Base-by-base conservation (phyloP, 2,329 filamentous ascomycete species). In the Zymoseptoria crescenta region DNA sequence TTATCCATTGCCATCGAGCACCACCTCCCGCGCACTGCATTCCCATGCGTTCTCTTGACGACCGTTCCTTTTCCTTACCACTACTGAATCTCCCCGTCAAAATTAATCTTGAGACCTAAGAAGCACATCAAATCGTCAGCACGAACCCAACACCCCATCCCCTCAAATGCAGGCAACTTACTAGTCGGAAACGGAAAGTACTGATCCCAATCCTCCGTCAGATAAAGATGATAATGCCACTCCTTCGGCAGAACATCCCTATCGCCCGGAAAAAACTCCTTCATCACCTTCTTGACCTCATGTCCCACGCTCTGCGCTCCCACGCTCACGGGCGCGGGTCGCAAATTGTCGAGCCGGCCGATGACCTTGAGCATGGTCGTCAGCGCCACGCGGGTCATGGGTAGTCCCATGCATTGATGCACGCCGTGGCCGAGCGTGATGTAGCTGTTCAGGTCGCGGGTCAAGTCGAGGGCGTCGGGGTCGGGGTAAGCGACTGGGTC, bases 181-280 rank as follows among this genome's bases (percentile, higher is more conserved):
- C 77, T 73, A 56, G 73, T 75, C 55, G 77, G 77, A 59, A 79
- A 79, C 49, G 76, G 76, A 66, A 76, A 78, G 65, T 73, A 77
- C 65, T 69, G 71, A 69, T 79, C 75, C 74, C 75, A 76, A 55
- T 76, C 75, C 71, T 78, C 77, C 41, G 75, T 79, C 71, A 80
- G 64, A 60, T 78, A 80, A 24, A 72, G 71, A 67, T 77, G 73
- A 58, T 75, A 78, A 49, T 63, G 58, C 66, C 67, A 70, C 21
- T 57, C 62, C 56, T 74, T 67, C 9, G 69, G 67, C 55, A 74
- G 64, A 59, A 68, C 67, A 49, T 72, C 66, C 30, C 62, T 66
- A 55, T 71, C 62, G 19, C 68, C 68, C 3, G 66, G 64, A 24
- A 67, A 64, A 49, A 69, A 71, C 64, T 70, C 65, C 62, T 74